A percentile compares a stretch with the other conserved stretches of the same genome.
phyloP scores from a whole-genome alignment of 2,329 filamentous ascomycete species.

The Fonsecaea monophora region DNA sequence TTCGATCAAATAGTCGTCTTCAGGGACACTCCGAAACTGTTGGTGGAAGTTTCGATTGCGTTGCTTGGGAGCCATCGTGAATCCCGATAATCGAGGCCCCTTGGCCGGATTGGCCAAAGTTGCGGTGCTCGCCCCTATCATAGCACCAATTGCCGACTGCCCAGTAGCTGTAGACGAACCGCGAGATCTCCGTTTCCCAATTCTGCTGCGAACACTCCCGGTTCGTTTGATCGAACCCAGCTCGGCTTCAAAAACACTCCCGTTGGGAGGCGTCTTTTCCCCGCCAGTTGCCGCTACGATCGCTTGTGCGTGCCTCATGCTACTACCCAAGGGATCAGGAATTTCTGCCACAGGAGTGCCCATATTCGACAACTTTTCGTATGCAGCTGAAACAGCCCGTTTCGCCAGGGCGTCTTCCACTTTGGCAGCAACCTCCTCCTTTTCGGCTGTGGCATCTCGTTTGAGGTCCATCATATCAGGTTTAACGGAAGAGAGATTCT shows the following conservation, averaged over 20 bases:
- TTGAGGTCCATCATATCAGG: conserved; percentile 46
- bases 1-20: conserved; percentile 97
- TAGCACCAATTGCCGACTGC: conserved; percentile 70
- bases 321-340: conserved; percentile 45
- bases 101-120: conserved; percentile 70
- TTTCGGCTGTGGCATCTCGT: conserved; percentile 47
- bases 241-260: conserved; percentile 70
- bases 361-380: conserved; percentile 55
- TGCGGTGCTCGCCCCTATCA: conserved; percentile 72
- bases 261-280: conserved; percentile 66
- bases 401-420: conserved; percentile 66
- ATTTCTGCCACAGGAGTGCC: conserved; percentile 48
- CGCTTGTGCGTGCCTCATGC: conserved; percentile 39
- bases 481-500: conserved; percentile 44
- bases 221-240: conserved; percentile 63
- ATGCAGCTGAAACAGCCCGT: conserved; percentile 67
- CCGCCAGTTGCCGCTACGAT: conserved; percentile 56
- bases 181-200: conserved; percentile 73
- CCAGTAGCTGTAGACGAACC: conserved; percentile 78
- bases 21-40: conserved; percentile 93
- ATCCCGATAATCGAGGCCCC: conserved; percentile 82
- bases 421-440: conserved; percentile 62
- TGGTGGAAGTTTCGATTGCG: conserved; percentile 94
- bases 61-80: conserved; percentile 94
- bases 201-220: conserved; percentile 71